These are phyloP conservation scores for Moesziomyces aphidis DNA, from an alignment of 1,284 basidiomycete species.

Conservation along the genomic window DNA sequence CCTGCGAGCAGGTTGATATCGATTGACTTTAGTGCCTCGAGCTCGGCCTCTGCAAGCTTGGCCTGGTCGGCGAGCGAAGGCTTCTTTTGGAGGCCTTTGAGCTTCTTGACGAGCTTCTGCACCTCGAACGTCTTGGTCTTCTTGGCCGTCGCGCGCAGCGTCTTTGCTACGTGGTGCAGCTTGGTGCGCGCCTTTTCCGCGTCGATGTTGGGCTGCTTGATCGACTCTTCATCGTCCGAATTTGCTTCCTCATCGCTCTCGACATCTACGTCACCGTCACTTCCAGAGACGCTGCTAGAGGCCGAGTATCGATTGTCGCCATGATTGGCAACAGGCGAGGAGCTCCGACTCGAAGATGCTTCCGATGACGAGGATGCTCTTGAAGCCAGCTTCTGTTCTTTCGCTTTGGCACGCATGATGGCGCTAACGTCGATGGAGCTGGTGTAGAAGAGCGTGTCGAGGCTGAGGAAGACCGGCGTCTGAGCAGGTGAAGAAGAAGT, in stretches of 20 bases:
- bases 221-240: not conserved
- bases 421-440: not conserved
- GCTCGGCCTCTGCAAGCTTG: conserved; percentile 72
- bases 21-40: conserved; percentile 77
- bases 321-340: conserved; percentile 1
- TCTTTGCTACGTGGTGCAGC: conserved; percentile 75
- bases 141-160: conserved; percentile 79
- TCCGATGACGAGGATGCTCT: conserved; percentile 8
- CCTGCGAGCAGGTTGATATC: conserved; percentile 43
- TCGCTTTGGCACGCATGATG: conserved; percentile 10
- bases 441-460: not conserved
- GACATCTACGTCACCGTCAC: not conserved
- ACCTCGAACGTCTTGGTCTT: conserved; percentile 85
- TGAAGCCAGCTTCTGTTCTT: not conserved
- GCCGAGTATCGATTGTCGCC: not conserved
- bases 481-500: not conserved
- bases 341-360: conserved; percentile 29
- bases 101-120: conserved; percentile 83
- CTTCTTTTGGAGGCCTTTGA: conserved; percentile 75
- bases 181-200: conserved; percentile 29
- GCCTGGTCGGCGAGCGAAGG: conserved; percentile 60
- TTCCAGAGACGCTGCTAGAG: not conserved
- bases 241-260: conserved; percentile 8
- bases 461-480: not conserved
- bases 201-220: conserved; percentile 11